Evolutionary conservation across 2,329 filamentous ascomycete species (phyloP), one percentile per base, ranked within the genome.

Genomic region (Magnaporthiopsis incrustans): DNA sequence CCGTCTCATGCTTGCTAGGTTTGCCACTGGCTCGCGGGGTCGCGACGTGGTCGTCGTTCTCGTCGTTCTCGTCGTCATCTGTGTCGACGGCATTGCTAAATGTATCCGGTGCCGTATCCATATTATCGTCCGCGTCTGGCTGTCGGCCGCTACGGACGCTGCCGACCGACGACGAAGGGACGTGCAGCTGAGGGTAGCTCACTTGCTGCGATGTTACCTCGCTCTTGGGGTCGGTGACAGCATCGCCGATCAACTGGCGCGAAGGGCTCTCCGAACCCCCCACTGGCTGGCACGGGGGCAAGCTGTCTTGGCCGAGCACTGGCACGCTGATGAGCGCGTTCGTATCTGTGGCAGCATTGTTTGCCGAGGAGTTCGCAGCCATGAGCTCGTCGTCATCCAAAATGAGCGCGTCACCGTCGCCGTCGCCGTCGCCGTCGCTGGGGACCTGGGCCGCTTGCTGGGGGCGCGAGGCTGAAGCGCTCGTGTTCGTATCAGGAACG

Each of bases 131-230:
- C 6, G 76, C 77, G 64, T 82, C 80, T 4, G 78, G 78, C 65
- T 85, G 83, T 18, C 81, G 77, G 30, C 82, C 82, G 68, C 78
- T 84, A 65, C 60, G 75, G 67, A 76, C 70, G 68, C 78, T 84
- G 65, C 74, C 76, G 11, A 71, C 71, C 26, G 78, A 77, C 0
- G 78, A 79, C 3, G 73, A 71, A 30, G 70, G 70, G 1, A 71
- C 59, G 7, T 69, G 69, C 3, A 74, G 59, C 53, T 70, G 75
- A 4, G 74, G 73, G 67, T 75, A 75, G 5, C 68, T 66, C 38
- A 68, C 65, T 11, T 60, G 70, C 68, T 60, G 69, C 66, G 60
- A 68, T 53, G 26, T 1, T 18, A 33, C 32, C n/a, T 27, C 14
- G 5, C 58, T 22, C 1, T 26, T 25, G 30, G 32, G 30, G 25